These are phyloP conservation scores for Leccinum idahoense DNA, from an alignment of 1,284 basidiomycete species.

Conservation along the genomic window DNA sequence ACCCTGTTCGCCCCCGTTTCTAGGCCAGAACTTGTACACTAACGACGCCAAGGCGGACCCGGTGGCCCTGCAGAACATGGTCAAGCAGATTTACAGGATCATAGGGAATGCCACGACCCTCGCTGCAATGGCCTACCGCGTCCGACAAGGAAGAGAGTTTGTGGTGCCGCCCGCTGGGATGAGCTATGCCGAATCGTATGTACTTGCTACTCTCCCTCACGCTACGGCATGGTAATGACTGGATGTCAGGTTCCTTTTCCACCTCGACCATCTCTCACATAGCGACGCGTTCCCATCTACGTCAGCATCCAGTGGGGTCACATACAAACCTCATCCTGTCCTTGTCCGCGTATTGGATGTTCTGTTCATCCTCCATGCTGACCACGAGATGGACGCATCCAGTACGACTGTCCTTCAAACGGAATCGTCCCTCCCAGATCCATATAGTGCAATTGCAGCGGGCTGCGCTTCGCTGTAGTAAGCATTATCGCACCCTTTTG, in stretches of 20 bases:
- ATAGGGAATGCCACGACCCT: slow-evolving; percentile 85
- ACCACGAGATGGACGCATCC: slow-evolving; percentile 83
- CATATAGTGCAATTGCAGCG: slow-evolving; percentile 81
- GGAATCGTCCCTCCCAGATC: slow-evolving; percentile 82
- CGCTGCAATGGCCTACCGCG: slow-evolving; percentile 88
- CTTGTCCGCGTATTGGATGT: slow-evolving; percentile 81
- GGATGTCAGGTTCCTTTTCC: slow-evolving; percentile 68
- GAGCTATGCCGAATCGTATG: slow-evolving; percentile 78
- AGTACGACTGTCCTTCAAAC: slow-evolving; percentile 82
- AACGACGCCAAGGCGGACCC: slow-evolving; percentile 53
- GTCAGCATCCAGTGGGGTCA: slow-evolving; percentile 30
- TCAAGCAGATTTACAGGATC: slow-evolving; percentile 84
- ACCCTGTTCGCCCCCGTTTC: not conserved
- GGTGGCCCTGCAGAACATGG: slow-evolving; percentile 70
- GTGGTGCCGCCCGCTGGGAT: slow-evolving; percentile 80
- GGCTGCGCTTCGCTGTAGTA: slow-evolving; percentile 82
- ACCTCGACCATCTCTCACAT: slow-evolving; percentile 69
- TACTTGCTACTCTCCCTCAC: slow-evolving; percentile 10
- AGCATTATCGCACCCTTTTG: slow-evolving; percentile 26
- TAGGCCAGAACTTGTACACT: slow-evolving; percentile 77
- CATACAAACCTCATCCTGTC: slow-evolving; percentile 73
- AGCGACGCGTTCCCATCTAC: slow-evolving; percentile 34
- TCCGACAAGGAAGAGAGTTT: slow-evolving; percentile 83
- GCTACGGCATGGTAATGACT: not conserved
- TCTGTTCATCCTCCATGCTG: slow-evolving; percentile 82